These are phyloP conservation scores for Exophiala sideris DNA, from an alignment of 2,329 filamentous ascomycete species.

Conservation along the genomic window DNA sequence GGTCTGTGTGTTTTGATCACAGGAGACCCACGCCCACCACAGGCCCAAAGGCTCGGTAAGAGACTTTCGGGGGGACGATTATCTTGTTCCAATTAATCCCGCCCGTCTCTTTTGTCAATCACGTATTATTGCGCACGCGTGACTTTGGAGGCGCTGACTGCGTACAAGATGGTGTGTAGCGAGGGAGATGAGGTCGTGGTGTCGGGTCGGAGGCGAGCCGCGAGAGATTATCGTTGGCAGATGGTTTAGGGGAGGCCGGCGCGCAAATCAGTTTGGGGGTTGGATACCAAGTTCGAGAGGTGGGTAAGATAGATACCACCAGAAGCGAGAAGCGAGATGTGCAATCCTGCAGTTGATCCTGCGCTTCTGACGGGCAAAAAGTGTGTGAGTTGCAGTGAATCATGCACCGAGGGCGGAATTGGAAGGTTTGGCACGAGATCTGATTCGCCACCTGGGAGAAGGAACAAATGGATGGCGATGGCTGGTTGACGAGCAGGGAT, in stretches of 20 bases:
- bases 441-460: constrained; percentile 5
- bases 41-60: constrained; percentile 5
- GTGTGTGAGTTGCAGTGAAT: constrained; percentile 6
- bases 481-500: neutral
- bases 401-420: constrained; percentile 5
- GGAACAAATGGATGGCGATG: neutral
- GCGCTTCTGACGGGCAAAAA: constrained; percentile 6
- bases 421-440: constrained; percentile 6
- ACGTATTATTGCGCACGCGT: constrained; percentile 3
- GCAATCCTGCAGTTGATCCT: constrained; percentile 1
- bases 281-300: constrained; percentile 12
- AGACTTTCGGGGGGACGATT: constrained; percentile 4
- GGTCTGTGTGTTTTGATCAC: constrained; percentile 6
- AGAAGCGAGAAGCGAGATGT: constrained; percentile 14
- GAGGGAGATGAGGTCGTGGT: neutral
- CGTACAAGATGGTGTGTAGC: neutral
- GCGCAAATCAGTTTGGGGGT: constrained; percentile 3
- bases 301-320: constrained; percentile 2
- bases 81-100: constrained; percentile 1
- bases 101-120: neutral
- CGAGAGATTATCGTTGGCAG: neutral
- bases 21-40: constrained; percentile 7
- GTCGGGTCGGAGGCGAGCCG: neutral
- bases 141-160: neutral
- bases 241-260: neutral